These are phyloP conservation scores for Suhomyces tanzawaensis DNA, from an alignment of 805 yeast species.

Conservation along the genomic window DNA sequence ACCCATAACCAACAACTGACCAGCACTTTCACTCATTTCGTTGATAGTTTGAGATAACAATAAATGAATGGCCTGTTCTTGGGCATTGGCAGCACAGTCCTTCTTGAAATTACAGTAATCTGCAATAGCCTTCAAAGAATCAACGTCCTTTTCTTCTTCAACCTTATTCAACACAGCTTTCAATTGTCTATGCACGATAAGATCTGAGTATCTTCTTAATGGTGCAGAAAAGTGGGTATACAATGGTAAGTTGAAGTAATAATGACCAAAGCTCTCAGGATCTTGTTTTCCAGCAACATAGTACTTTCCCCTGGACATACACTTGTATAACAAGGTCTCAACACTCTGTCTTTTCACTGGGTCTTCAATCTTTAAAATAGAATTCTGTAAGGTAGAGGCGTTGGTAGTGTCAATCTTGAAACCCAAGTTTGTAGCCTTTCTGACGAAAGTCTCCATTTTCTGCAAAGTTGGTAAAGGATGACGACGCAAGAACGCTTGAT, in stretches of 20 bases:
- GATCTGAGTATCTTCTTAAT: slow-evolving; percentile 85
- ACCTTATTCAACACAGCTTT: slow-evolving; percentile 55
- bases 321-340: slow-evolving; percentile 76
- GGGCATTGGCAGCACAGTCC: slow-evolving; percentile 90
- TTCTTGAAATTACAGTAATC: slow-evolving; percentile 95
- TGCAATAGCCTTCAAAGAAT: slow-evolving; percentile 73
- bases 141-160: slow-evolving; percentile 48
- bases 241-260: slow-evolving; percentile 75
- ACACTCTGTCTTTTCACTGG: slow-evolving; percentile 64
- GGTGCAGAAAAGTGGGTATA: slow-evolving; percentile 96
- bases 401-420: slow-evolving; percentile 70
- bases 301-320: slow-evolving; percentile 83
- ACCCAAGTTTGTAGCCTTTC: slow-evolving; percentile 65
- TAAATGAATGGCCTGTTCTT: slow-evolving; percentile 90
- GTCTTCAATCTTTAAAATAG: slow-evolving; percentile 64
- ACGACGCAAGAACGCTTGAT: slow-evolving; percentile 78
- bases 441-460: slow-evolving; percentile 75
- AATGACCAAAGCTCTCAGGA: slow-evolving; percentile 74
- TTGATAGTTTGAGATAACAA: slow-evolving; percentile 79
- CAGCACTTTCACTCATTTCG: slow-evolving; percentile 66
- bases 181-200: slow-evolving; percentile 89
- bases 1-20: slow-evolving; percentile 82
- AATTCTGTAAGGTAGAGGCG: slow-evolving; percentile 67
- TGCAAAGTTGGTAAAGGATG: slow-evolving; percentile 81
- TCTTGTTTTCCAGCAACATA: slow-evolving; percentile 86